Conservation (phyloP, 2,329 filamentous ascomycete genomes). For the Xylaria sp. region DNA sequence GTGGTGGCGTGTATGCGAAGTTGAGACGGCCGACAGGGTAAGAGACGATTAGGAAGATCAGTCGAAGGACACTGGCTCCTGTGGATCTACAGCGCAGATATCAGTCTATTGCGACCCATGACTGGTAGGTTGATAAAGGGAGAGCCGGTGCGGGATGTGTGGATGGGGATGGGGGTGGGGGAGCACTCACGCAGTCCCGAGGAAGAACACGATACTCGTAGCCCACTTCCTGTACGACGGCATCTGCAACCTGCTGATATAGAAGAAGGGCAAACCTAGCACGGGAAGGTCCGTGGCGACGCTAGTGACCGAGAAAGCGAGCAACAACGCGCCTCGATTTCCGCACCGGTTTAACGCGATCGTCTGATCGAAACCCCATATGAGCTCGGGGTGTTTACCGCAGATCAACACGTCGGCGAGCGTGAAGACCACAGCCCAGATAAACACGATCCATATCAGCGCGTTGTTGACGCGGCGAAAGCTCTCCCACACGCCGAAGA, state of each 20-base stretch:
- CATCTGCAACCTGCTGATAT: conserved; percentile 28
- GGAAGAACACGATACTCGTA: conserved; percentile 26
- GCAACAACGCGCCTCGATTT: conserved; percentile 24
- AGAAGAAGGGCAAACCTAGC: conserved; percentile 25
- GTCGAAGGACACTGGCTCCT: conserved; percentile 26
- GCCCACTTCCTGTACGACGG: conserved; percentile 21
- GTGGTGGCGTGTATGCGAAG: conserved; percentile 25
- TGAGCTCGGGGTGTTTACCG: conserved; percentile 22
- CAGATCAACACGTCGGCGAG: conserved; percentile 27
- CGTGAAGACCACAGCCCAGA: conserved; percentile 21
- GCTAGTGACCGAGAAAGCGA: conserved; percentile 27
- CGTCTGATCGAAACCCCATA: conserved; percentile 26
- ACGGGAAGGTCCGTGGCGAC: conserved; percentile 26
- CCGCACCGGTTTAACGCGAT: conserved; percentile 20
- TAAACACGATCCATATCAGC: conserved; percentile 21
- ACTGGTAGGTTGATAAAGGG: not conserved
- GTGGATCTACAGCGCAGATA: conserved; percentile 15
- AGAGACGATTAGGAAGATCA: conserved; percentile 28
- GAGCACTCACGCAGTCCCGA: conserved; percentile 24
- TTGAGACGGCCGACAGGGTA: conserved; percentile 27
- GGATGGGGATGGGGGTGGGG: not conserved
- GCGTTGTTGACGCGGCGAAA: conserved; percentile 24
- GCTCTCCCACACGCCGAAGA: conserved; percentile 27
- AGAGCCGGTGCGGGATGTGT: too few relatives aligned
- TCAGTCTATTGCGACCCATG: not conserved